These are phyloP conservation scores for Citrullus colocynthis DNA, from an alignment of 306 rosid species.

Conservation along the genomic window DNA sequence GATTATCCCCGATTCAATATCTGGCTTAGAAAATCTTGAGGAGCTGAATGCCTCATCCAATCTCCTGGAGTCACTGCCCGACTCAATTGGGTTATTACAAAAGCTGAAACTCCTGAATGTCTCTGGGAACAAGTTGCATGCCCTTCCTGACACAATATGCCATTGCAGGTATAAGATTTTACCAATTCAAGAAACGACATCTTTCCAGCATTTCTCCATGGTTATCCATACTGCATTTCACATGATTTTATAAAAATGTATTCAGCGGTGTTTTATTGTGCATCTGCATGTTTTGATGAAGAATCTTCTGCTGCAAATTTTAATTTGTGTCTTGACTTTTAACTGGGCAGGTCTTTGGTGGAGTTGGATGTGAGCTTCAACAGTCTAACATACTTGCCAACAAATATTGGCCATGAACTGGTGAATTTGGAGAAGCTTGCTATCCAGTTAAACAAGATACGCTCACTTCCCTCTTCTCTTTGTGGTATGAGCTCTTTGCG, in stretches of 20 bases:
- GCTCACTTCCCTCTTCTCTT: conserved; percentile 69
- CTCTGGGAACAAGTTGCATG: conserved; percentile 54
- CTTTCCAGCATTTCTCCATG: not conserved
- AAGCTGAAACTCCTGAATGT: conserved; percentile 58
- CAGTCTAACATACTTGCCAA: conserved; percentile 76
- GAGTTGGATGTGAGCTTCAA: conserved; percentile 89
- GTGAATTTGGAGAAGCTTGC: conserved; percentile 46
- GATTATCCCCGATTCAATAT: conserved; percentile 71
- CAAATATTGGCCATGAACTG: conserved; percentile 74
- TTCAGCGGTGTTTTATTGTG: not conserved
- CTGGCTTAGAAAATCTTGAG: conserved; percentile 60
- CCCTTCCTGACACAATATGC: conserved; percentile 74
- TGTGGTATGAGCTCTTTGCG: conserved; percentile 74
- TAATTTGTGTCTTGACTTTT: not conserved
- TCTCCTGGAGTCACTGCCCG: conserved; percentile 57
- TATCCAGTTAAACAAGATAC: conserved; percentile 66
- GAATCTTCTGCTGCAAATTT: not conserved
- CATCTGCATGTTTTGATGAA: not conserved
- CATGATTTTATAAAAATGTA: not conserved
- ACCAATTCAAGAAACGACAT: not conserved
- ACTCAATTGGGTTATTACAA: conserved; percentile 72
- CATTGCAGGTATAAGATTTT: conserved; percentile 55
- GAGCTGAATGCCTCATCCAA: conserved; percentile 74
- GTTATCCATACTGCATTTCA: not conserved
- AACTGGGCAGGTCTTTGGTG: conserved; percentile 69